Percentiles rank a stretch among this genome's conserved stretches.
Evolutionary conservation across 108 stramenopile species (phyloP).

Genomic region (Schizochytrium sp.): DNA sequence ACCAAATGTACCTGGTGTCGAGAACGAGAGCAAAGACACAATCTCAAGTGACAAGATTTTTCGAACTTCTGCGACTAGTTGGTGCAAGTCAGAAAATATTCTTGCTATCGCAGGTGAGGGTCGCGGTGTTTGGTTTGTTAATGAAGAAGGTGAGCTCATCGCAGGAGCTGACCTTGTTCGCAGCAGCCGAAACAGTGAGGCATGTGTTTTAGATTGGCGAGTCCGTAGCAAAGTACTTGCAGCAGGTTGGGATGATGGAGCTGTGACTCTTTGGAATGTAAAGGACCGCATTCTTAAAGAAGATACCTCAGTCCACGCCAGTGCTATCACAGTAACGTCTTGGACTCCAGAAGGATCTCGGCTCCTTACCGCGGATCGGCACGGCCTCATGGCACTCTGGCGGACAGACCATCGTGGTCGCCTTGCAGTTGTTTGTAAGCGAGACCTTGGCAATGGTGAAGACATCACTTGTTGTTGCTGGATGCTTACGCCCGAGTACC

Average conservation of each 20-base stretch:
- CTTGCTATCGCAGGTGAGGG: constrained; percentile 63
- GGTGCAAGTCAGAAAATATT: constrained; percentile 69
- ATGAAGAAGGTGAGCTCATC: constrained; percentile 61
- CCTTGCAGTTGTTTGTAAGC: constrained; percentile 42
- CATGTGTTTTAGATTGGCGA: constrained; percentile 67
- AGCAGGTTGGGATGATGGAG: constrained; percentile 67
- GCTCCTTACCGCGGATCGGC: constrained; percentile 14
- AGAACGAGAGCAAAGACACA: too few relatives aligned
- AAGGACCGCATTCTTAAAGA: constrained; percentile 66
- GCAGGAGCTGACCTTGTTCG: constrained; percentile 49
- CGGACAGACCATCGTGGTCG: constrained; percentile 52
- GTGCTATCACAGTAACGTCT: not conserved
- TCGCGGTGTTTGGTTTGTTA: not conserved
- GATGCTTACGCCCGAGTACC: constrained; percentile 52
- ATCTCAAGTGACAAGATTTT: not conserved
- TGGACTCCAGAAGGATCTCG: constrained; percentile 40
- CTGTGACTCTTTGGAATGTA: constrained; percentile 69
- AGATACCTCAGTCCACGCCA: constrained; percentile 67
- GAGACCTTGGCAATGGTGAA: constrained; percentile 52
- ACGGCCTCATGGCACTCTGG: constrained; percentile 44
- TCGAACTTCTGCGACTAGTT: not conserved
- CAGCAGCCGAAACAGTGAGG: constrained; percentile 65
- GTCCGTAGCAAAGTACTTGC: constrained; percentile 63
- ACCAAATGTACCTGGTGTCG: too few relatives aligned
- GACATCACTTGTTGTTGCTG: constrained; percentile 47